Evolutionary conservation across 768 basidiomycete species (phyloP).

Genomic region (Suillus subluteus): DNA sequence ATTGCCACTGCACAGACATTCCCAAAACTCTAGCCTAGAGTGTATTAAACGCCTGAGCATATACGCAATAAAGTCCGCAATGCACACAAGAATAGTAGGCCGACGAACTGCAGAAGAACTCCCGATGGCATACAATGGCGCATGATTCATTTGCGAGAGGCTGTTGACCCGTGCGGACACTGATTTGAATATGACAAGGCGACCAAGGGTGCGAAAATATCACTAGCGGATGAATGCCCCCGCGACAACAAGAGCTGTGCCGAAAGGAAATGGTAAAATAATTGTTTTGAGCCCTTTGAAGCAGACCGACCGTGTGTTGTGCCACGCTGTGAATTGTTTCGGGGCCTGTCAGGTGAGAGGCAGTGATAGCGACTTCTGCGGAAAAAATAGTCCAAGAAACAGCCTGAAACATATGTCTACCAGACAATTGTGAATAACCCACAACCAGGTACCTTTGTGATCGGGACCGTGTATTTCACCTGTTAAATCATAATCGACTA

Average conservation of each 20-base stretch:
- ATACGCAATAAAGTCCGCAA: slow-evolving; percentile 13
- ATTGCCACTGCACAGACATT: background rate
- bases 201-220: slow-evolving; percentile 42
- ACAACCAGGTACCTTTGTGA: background rate
- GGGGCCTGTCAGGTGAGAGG: background rate
- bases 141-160: slow-evolving; percentile 22
- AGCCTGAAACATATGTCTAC: background rate
- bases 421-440: background rate
- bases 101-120: slow-evolving; percentile 9
- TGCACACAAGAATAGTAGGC: background rate
- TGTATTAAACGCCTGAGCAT: slow-evolving; percentile 8
- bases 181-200: slow-evolving; percentile 45
- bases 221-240: slow-evolving; percentile 35
- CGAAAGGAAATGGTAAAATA: slow-evolving; percentile 19
- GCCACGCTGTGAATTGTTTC: background rate
- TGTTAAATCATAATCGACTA: background rate
- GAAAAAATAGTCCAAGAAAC: background rate
- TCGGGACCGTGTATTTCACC: background rate
- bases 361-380: background rate
- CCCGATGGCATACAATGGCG: slow-evolving; percentile 16
- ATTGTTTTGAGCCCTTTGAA: background rate
- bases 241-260: slow-evolving; percentile 20
- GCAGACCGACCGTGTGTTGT: background rate
- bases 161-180: slow-evolving; percentile 14
- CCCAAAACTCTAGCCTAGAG: background rate